Base-by-base conservation (phyloP, 202 grass and related monocot species). In the Elaeis oleifera region DNA sequence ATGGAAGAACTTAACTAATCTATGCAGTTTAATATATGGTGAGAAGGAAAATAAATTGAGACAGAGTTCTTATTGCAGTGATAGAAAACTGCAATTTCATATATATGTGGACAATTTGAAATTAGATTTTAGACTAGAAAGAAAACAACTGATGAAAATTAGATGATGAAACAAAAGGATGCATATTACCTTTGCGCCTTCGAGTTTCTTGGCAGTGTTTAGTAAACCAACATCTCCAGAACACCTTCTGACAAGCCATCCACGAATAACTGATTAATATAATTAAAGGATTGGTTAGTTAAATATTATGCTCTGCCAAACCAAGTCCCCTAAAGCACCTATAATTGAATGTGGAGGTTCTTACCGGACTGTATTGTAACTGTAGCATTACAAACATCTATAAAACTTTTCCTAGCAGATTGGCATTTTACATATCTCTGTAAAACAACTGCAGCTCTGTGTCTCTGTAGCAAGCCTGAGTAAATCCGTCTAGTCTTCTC, bases 311-410 rank as follows among this genome's bases (percentile, higher is more conserved):
- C 51, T 29, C 22, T 31, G 26, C 36, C 64, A 54, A 17, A 22
- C 63, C 75, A 5, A 23, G 63, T 57, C 56, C 53, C 78, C 56
- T 56, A 6, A 32, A 27, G 3, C 14, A 85, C 64, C 59, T 32
- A 25, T 23, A 65, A 9, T 39, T 49, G 22, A 49, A 20, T 15
- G 51, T 51, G 5, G 66, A 86, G 50, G 50, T 64, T 32, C 67
- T 36, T 96, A 96, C 92, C 84, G 66, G 87, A 83, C 67, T 96
- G 92, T 74, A 96, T 70, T 27, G 83, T 52, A 66, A 89, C 61
- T 60, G 92, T 83, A 74, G 92, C 92, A 65, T 67, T 73, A 71
- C 71, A 74, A 23, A 85, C 54, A 49, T 81, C 77, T 21, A 72
- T 49, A 56, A 96, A 96, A 32, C 83, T 71, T 65, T 77, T 83